Evolutionary conservation across 2,329 filamentous ascomycete genomes (phyloP).

Genomic region (Tothia fuscella): DNA sequence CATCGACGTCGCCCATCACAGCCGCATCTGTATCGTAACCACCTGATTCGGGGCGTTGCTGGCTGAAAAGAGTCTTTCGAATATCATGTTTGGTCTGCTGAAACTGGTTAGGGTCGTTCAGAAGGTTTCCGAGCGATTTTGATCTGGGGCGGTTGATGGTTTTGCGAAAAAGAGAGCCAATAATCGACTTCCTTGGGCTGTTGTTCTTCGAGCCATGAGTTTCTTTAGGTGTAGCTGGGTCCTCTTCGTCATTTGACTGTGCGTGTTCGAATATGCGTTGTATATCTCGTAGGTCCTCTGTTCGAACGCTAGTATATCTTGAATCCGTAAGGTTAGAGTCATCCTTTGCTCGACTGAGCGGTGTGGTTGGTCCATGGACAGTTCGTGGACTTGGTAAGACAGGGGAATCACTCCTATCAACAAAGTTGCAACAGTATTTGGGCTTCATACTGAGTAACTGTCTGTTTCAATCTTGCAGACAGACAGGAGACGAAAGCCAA

Average conservation of each 20-base stretch:
- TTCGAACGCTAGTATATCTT: constrained; percentile 7
- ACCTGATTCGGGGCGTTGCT: constrained; percentile 3
- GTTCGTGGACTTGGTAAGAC: too few species aligned
- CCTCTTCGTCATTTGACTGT: background rate
- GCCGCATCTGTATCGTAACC: constrained; percentile 9
- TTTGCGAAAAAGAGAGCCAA: constrained; percentile 4
- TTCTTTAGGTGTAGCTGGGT: too few species aligned
- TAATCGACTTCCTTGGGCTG: too few species aligned
- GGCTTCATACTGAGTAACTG: background rate
- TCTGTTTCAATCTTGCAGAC: background rate
- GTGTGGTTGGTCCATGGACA: too few species aligned
- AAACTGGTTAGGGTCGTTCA: constrained; percentile 4
- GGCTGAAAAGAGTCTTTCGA: constrained; percentile 8
- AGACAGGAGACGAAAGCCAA: background rate
- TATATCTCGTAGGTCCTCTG: constrained; percentile 10
- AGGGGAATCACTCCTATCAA: too few species aligned
- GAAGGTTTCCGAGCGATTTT: constrained; percentile 2
- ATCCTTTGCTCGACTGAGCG: too few species aligned
- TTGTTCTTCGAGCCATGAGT: constrained; percentile 3
- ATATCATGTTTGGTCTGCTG: constrained; percentile 7
- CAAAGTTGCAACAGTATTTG: background rate
- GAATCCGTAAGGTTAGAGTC: too few species aligned
- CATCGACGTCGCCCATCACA: constrained; percentile 2
- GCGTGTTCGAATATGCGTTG: constrained; percentile 6
- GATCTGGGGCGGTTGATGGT: constrained; percentile 6